phyloP scores from a whole-genome alignment of 169 alveolate species.

The Plasmodium chabaudi region DNA sequence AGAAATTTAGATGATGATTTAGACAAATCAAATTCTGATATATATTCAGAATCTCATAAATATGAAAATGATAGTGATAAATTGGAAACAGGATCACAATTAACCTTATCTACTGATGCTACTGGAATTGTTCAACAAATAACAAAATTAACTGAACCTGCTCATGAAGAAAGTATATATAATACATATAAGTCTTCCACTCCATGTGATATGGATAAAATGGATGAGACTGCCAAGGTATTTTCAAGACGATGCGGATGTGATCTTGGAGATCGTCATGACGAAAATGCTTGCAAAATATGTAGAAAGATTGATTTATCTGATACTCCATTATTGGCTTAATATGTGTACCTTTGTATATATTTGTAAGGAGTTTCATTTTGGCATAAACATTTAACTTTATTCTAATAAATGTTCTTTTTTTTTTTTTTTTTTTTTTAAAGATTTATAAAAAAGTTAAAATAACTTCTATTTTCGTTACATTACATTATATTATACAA shows the following conservation, averaged over 20 bases:
- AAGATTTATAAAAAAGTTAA: slow-evolving; percentile 28
- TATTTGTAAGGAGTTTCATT: background rate
- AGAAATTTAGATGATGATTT: slow-evolving; percentile 55
- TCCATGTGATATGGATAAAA: slow-evolving; percentile 83
- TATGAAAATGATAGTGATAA: slow-evolving; percentile 69
- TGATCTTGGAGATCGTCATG: slow-evolving; percentile 85
- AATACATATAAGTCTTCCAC: slow-evolving; percentile 73
- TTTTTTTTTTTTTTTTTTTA: slow-evolving; percentile 56
- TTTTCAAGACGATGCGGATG: slow-evolving; percentile 84
- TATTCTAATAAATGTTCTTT: slow-evolving; percentile 15
- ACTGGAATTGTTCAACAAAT: slow-evolving; percentile 77
- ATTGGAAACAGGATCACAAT: slow-evolving; percentile 68
- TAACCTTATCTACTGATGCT: slow-evolving; percentile 77
- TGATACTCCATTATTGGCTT: slow-evolving; percentile 83
- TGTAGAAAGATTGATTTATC: slow-evolving; percentile 83
- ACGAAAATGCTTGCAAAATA: slow-evolving; percentile 82
- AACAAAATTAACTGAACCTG: slow-evolving; percentile 75
- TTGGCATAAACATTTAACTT: background rate
- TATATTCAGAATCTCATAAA: slow-evolving; percentile 67
- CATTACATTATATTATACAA: slow-evolving; percentile 28
- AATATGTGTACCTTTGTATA: slow-evolving; percentile 8
- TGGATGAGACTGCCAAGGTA: slow-evolving; percentile 83
- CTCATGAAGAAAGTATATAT: slow-evolving; percentile 71
- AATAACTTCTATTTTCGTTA: slow-evolving; percentile 20
- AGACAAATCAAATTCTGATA: slow-evolving; percentile 68